phyloP scores from a whole-genome alignment of 108 stramenopile species.

The Skeletonema marinoi region DNA sequence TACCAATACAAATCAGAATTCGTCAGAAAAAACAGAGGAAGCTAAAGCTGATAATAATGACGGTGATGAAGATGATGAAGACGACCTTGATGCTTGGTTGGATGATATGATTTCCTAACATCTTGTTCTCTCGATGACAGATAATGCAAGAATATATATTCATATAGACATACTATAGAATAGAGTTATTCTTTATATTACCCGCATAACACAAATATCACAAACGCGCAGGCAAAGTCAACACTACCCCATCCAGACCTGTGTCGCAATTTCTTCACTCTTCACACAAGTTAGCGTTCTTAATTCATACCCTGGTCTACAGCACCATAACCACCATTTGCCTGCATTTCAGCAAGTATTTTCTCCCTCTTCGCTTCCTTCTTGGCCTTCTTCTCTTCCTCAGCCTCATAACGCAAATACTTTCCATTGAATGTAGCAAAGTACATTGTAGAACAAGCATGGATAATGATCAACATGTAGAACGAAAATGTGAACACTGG shows the following conservation, averaged over 20 bases:
- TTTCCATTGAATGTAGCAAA: conserved; percentile 90
- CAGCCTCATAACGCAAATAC: conserved; percentile 84
- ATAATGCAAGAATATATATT: not conserved
- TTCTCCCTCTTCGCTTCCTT: conserved; percentile 16
- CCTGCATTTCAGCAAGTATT: conserved; percentile 3
- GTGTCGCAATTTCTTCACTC: too few species aligned
- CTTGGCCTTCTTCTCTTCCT: conserved; percentile 59
- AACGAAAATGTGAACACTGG: conserved; percentile 89
- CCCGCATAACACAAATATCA: not conserved
- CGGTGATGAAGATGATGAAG: conserved; percentile 17
- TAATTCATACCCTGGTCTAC: not conserved
- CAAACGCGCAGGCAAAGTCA: not conserved
- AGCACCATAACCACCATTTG: conserved; percentile 19
- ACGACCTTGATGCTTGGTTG: conserved; percentile 40
- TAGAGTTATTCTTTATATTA: not conserved
- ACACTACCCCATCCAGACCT: not conserved
- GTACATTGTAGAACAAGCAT: conserved; percentile 77
- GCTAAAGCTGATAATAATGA: not conserved
- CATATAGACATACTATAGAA: not conserved
- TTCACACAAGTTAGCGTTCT: not conserved
- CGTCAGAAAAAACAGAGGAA: not conserved
- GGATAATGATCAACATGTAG: conserved; percentile 80
- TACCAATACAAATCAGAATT: not conserved
- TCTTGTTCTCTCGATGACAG: not conserved
- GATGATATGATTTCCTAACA: conserved; percentile 35